phyloP scores from a whole-genome alignment of 192 early-diverging fungal species.

The Podila minutissima region DNA sequence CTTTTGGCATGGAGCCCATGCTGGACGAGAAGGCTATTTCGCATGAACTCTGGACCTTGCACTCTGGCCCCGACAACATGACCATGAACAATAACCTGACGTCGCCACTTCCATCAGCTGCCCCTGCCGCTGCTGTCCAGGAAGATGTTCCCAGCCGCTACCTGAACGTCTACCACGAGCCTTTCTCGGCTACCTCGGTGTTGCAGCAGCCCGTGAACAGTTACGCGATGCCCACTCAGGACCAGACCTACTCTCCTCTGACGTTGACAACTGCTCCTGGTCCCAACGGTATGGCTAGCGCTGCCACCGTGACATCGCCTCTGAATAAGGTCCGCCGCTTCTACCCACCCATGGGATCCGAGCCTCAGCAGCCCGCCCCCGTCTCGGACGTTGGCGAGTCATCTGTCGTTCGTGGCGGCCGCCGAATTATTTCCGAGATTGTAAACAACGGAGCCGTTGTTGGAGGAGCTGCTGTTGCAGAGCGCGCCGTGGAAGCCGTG shows the following conservation, averaged over 20 bases:
- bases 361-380: conserved; percentile 10
- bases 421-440: conserved; percentile 47
- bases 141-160: conserved; percentile 43
- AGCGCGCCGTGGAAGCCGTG: conserved; percentile 43
- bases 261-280: conserved; percentile 27
- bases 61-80: conserved; percentile 21
- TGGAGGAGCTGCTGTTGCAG: conserved; percentile 45
- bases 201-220: conserved; percentile 46
- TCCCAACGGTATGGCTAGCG: not conserved
- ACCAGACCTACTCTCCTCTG: conserved; percentile 24
- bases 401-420: conserved; percentile 39
- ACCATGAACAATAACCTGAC: conserved; percentile 14
- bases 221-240: conserved; percentile 35
- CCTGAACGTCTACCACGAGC: conserved; percentile 43
- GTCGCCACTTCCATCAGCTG: not conserved
- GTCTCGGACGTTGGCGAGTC: conserved; percentile 26
- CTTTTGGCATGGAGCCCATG: conserved; percentile 16
- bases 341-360: conserved; percentile 46
- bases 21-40: conserved; percentile 43
- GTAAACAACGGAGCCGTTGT: conserved; percentile 47
- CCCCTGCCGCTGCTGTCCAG: not conserved
- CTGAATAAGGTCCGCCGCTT: conserved; percentile 33
- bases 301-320: conserved; percentile 21
- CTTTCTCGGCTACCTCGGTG: conserved; percentile 45
- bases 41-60: conserved; percentile 39